phyloP scores from a whole-genome alignment of 2,329 filamentous ascomycete genomes.

The Claviceps arundinis region DNA sequence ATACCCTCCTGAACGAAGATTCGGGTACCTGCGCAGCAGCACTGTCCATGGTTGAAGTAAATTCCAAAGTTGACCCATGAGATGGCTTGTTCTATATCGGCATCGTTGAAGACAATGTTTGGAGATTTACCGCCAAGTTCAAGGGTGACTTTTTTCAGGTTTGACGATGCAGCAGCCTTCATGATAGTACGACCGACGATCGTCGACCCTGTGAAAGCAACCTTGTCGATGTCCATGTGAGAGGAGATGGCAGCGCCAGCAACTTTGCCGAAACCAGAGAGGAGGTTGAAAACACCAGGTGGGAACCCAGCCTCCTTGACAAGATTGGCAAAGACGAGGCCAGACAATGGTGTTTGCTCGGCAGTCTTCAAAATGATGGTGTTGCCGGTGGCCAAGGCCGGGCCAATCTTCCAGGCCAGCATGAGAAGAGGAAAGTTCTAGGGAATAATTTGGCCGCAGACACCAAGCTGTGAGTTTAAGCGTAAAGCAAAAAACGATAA shows the following conservation, averaged over 20 bases:
- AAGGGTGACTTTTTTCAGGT: slow-evolving; percentile 71
- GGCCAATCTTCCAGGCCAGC: slow-evolving; percentile 71
- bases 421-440: slow-evolving; percentile 82
- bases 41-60: slow-evolving; percentile 53
- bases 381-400: slow-evolving; percentile 61
- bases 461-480: slow-evolving; percentile 37
- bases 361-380: slow-evolving; percentile 60
- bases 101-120: slow-evolving; percentile 69
- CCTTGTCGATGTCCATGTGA: slow-evolving; percentile 74
- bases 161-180: slow-evolving; percentile 65
- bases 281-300: slow-evolving; percentile 62
- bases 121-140: slow-evolving; percentile 71
- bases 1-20: slow-evolving; percentile 78
- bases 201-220: slow-evolving; percentile 72
- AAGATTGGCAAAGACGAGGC: slow-evolving; percentile 48
- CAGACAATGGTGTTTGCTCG: slow-evolving; percentile 63
- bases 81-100: slow-evolving; percentile 64
- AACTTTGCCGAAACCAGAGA: slow-evolving; percentile 65
- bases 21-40: slow-evolving; percentile 65
- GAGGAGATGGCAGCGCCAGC: slow-evolving; percentile 64
- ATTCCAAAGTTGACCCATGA: slow-evolving; percentile 64
- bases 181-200: slow-evolving; percentile 61
- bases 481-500: neutral
- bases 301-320: slow-evolving; percentile 70
- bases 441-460: slow-evolving; percentile 78